Conservation (phyloP, 2,329 filamentous ascomycete genomes). For the Hymenoscyphus linearis region DNA sequence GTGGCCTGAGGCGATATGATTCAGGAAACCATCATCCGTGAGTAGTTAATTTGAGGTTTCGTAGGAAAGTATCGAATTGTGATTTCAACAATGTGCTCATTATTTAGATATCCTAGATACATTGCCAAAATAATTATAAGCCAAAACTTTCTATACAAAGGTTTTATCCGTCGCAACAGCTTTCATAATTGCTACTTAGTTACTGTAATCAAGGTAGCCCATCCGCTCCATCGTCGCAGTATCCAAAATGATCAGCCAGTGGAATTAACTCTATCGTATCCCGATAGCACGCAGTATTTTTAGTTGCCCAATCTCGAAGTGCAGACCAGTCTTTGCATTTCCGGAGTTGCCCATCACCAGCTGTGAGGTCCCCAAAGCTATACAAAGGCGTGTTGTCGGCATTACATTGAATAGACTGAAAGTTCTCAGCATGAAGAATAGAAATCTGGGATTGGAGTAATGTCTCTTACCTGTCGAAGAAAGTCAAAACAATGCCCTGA, state of each 20-base stretch:
- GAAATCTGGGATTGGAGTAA: background rate
- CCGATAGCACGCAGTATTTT: background rate
- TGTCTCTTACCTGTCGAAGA: background rate
- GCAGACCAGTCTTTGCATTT: background rate
- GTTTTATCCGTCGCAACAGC: too few relatives aligned
- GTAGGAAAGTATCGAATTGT: too few relatives aligned
- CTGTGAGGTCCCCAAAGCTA: background rate
- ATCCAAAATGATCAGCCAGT: background rate
- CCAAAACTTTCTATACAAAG: too few relatives aligned
- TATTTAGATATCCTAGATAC: too few relatives aligned
- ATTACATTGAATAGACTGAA: slow-evolving; percentile 1
- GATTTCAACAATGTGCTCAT: too few relatives aligned
- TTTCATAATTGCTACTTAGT: background rate
- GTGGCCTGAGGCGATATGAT: too few relatives aligned
- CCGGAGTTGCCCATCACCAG: background rate
- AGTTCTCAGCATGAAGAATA: background rate
- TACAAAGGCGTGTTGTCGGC: background rate
- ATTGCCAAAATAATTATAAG: too few relatives aligned
- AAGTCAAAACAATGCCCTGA: background rate
- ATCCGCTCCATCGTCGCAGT: background rate
- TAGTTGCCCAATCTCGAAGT: background rate
- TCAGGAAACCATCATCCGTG: too few relatives aligned
- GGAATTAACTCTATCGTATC: background rate
- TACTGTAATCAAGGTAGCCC: background rate
- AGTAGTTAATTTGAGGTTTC: too few relatives aligned